A percentile compares a stretch with the other conserved stretches of the same genome.
Conservation (phyloP, 441 rosid genomes). For the Pelargonium fulgidum region DNA sequence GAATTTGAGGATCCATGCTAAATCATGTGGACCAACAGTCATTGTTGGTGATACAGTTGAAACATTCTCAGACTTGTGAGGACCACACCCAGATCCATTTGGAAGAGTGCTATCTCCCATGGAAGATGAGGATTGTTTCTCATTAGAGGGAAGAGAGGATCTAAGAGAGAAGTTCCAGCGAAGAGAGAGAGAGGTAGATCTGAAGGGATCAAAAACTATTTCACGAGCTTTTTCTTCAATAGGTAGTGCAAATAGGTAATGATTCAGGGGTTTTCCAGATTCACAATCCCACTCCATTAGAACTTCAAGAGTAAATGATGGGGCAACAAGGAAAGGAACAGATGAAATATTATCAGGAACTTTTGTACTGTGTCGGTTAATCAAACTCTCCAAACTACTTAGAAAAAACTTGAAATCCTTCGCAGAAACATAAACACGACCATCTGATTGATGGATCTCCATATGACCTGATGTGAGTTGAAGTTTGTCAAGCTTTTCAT, state of each 20-base stretch:
- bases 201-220: conserved; percentile 82
- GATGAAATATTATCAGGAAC: conserved; percentile 41
- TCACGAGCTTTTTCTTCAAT: conserved; percentile 78
- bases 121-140: conserved; percentile 37
- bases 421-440: conserved; percentile 64
- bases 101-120: conserved; percentile 29
- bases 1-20: conserved; percentile 88
- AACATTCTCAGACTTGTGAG: conserved; percentile 42
- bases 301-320: conserved; percentile 76
- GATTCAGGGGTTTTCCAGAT: conserved; percentile 87
- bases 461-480: conserved; percentile 54
- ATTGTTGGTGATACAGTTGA: conserved; percentile 49
- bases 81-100: conserved; percentile 30
- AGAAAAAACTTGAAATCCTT: conserved; percentile 68
- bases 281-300: conserved; percentile 93
- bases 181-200: conserved; percentile 92
- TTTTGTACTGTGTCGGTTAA: conserved; percentile 54
- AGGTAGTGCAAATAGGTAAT: conserved; percentile 89
- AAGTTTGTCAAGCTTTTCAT: conserved; percentile 89
- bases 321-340: conserved; percentile 67
- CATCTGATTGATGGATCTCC: conserved; percentile 95
- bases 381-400: conserved; percentile 92
- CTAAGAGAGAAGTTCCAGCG: conserved; percentile 81
- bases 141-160: conserved; percentile 36
- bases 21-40: conserved; percentile 90